Base-by-base conservation (phyloP, 331 rosid species). In the Quercus lobata region DNA sequence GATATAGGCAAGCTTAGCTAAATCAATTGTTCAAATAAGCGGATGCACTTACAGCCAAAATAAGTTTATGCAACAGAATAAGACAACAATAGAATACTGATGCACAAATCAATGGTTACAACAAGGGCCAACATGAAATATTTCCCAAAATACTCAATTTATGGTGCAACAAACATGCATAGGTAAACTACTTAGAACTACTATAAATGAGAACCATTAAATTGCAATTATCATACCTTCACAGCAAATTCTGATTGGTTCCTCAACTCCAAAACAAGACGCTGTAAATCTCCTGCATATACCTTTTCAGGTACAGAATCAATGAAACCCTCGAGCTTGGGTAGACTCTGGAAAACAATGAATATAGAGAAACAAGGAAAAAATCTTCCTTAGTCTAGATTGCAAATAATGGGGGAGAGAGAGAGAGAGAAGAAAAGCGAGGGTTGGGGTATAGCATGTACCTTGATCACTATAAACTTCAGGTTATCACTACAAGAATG, bases 401-500 rank as follows among this genome's bases (percentile, higher is more conserved):
- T 34, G 49, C 66, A 74, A 55, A 60, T 58, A 63, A 5, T 35
- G 18, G 72, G 49, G 10, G 34, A 74, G 17, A 27, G 61, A 66
- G 62, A 22, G 70, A 44, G 73, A 49, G 57, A 68, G 76, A 46
- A 72, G 55, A 27, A 80, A 60, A 66, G 54, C 34, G 11, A 4
- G 77, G 77, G 73, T 9, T 55, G 49, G 30, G 35, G 9, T 22
- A 54, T 44, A 79, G 57, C 53, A 83, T 60, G 69, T 81, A 96
- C 99, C 97, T 91, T 91, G 81, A 93, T 92, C 82, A 93, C 98
- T 69, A 85, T 55, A 87, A 96, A 96, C 84, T 93, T 89, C 63
- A 96, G 83, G 78, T 85, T 93, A 78, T 89, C 91, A 68, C 77
- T 68, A 76, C 77, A 85, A 37, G 88, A 69, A 82, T 6, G 52